These are phyloP conservation scores for Aristolochia contorta DNA, from an alignment of 164 flowering plant genomes.

Conservation along the genomic window DNA sequence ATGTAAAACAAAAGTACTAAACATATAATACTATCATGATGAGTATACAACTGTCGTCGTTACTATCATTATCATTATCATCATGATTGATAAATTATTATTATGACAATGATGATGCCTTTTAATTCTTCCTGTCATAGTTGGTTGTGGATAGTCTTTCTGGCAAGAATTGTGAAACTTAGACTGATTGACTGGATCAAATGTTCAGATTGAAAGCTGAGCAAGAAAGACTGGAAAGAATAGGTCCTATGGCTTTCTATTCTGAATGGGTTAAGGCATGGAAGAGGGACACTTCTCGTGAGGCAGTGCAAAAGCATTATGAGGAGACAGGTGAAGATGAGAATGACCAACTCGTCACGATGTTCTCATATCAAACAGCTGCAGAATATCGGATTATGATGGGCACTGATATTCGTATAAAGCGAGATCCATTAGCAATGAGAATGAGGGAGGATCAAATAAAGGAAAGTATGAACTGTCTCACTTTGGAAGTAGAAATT, in stretches of 20 bases:
- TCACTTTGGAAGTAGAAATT: conserved; percentile 3
- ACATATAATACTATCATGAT: no score
- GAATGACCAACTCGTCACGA: conserved; percentile 63
- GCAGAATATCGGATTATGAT: conserved; percentile 86
- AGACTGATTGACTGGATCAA: not conserved
- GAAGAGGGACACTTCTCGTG: conserved; percentile 85
- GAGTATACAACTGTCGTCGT: no score
- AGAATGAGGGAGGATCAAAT: conserved; percentile 90
- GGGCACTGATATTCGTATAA: conserved; percentile 84
- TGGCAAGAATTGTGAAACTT: not conserved
- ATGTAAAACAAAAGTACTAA: no score
- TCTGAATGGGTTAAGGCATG: conserved; percentile 98
- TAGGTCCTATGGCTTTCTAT: conserved; percentile 86
- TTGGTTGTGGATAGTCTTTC: not conserved
- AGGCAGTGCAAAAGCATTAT: conserved; percentile 86
- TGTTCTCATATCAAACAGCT: conserved; percentile 84
- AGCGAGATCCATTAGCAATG: conserved; percentile 93
- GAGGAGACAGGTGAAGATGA: conserved; percentile 99
- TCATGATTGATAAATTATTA: not conserved
- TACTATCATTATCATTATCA: no score
- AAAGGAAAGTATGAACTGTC: conserved; percentile 59
- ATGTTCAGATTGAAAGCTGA: conserved; percentile 61
- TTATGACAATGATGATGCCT: no score
- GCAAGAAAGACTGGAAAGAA: conserved; percentile 46
- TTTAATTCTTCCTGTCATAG: no score